Conservation (phyloP, 2,329 filamentous ascomycete genomes). For the Acrocalymma vagum region DNA sequence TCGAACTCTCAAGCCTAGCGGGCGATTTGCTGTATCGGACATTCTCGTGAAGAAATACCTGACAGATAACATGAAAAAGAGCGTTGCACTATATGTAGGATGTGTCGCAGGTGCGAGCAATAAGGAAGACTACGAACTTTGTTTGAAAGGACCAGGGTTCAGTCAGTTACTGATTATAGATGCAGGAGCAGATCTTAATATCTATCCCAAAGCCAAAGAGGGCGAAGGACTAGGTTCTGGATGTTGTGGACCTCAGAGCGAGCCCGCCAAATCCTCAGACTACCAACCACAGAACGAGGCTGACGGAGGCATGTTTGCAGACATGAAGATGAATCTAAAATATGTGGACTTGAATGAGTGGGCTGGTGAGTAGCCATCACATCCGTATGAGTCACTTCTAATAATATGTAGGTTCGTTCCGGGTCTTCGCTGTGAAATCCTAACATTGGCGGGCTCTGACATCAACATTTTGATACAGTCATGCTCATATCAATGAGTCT, state of each 20-base stretch:
- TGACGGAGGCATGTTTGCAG: slow-evolving; percentile 13
- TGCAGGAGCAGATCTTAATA: slow-evolving; percentile 20
- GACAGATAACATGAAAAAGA: slow-evolving; percentile 56
- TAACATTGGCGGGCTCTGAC: too few species aligned
- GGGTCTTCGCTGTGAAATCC: too few species aligned
- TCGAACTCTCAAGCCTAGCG: slow-evolving; percentile 65
- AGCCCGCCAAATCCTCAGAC: slow-evolving; percentile 6
- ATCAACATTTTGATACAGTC: too few species aligned
- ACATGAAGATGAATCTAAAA: slow-evolving; percentile 22
- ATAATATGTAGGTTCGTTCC: too few species aligned
- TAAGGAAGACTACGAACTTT: slow-evolving; percentile 61
- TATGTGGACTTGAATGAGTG: too few species aligned
- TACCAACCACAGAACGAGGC: slow-evolving; percentile 12
- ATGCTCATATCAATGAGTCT: too few species aligned
- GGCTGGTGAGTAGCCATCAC: too few species aligned
- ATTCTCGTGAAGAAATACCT: slow-evolving; percentile 63
- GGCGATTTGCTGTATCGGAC: slow-evolving; percentile 67
- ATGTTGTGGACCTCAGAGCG: slow-evolving; percentile 15
- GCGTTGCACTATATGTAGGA: slow-evolving; percentile 65
- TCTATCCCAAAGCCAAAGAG: slow-evolving; percentile 15
- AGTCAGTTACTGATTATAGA: slow-evolving; percentile 21
- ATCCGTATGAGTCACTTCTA: too few species aligned
- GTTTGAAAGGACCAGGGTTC: slow-evolving; percentile 57
- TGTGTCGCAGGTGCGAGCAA: slow-evolving; percentile 67
- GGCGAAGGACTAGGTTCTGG: slow-evolving; percentile 1